Base-by-base conservation (phyloP, 495 filamentous ascomycete genomes). In the Daldinia decipiens region DNA sequence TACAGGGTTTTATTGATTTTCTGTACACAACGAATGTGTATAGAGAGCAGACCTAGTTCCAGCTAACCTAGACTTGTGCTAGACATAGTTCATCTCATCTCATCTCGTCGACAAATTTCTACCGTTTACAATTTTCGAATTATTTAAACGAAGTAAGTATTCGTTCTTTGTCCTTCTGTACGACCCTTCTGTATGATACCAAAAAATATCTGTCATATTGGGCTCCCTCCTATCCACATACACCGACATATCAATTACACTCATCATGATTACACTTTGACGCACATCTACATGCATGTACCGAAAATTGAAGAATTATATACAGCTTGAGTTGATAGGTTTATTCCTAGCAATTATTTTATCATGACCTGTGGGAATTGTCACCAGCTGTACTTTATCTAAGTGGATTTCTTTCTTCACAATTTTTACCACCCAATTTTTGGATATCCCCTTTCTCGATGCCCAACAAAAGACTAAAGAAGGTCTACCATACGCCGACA, bases 1-100 rank as follows among this genome's bases (percentile, higher is more conserved):
- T 71, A 58, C 5, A 38, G 57, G 53, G 5, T 58, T 56, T 52
- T 71, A 63, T 71, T 55, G 63, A 62, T 21, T 31, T 62, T 40
- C 34, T 55, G 56, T 19, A 40, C 40, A 11, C 40, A 17, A 34
- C 26, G 50, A 31, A 57, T 26, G 62, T 34, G 40, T 43, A 27
- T 24, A 39, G 38, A 56, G 36, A 53, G 27, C 26, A 21, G 11
- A 12, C 34, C 40, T 27, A 62, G 40, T 59, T 55, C 7, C 21
- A 34, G 64, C 47, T 59, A 55, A 63, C 59, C 59, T 26, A 51
- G 56, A 39, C 45, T 32, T 56, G 52, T 34, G 47, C 43, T 60
- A 54, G 58, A 71, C 29, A 53, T 32, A 71, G 40, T 27, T 55
- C 17, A 11, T 36, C 34, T 36, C 17, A 11, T 36, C 34, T 36